phyloP scores from a whole-genome alignment of 306 rosid species.

The Fragaria nilgerrensis region DNA sequence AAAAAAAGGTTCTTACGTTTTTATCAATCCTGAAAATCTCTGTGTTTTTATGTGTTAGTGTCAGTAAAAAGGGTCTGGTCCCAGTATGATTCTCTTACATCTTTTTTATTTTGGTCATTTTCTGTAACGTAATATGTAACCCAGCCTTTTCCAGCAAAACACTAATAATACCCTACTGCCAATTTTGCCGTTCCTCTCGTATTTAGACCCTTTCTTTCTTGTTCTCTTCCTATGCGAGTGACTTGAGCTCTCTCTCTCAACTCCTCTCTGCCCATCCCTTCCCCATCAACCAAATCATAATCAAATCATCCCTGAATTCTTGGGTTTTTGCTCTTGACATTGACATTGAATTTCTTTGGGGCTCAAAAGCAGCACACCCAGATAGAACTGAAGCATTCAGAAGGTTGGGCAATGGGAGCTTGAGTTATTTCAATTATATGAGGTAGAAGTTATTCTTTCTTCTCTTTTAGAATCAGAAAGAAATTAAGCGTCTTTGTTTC shows the following conservation, averaged over 20 bases:
- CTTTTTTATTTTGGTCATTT: slow-evolving; percentile 4
- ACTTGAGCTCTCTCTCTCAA: slow-evolving; percentile 27
- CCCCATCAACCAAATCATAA: slow-evolving; percentile 18
- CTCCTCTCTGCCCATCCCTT: slow-evolving; percentile 26
- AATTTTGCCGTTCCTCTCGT: slow-evolving; percentile 21
- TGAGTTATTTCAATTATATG: slow-evolving; percentile 16
- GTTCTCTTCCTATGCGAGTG: slow-evolving; percentile 35
- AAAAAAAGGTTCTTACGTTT: background rate
- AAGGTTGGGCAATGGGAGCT: slow-evolving; percentile 22
- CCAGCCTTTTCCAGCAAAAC: slow-evolving; percentile 35
- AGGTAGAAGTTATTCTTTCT: slow-evolving; percentile 21
- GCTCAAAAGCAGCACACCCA: slow-evolving; percentile 18
- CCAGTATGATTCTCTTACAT: slow-evolving; percentile 25
- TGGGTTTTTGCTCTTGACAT: slow-evolving; percentile 19
- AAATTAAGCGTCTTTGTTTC: slow-evolving; percentile 8
- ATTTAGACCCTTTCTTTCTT: slow-evolving; percentile 26
- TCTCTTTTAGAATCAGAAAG: background rate
- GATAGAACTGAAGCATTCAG: slow-evolving; percentile 29
- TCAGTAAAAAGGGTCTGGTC: slow-evolving; percentile 28
- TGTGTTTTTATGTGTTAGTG: slow-evolving; percentile 23
- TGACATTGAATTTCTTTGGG: slow-evolving; percentile 19
- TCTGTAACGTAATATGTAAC: slow-evolving; percentile 30
- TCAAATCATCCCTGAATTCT: background rate
- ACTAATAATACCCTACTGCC: slow-evolving; percentile 20
- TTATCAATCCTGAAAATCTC: background rate